A percentile compares a stretch with the other conserved stretches of the same genome.
These are phyloP conservation scores for Candida oleophila DNA, from an alignment of 805 yeast genomes.

Conservation along the genomic window DNA sequence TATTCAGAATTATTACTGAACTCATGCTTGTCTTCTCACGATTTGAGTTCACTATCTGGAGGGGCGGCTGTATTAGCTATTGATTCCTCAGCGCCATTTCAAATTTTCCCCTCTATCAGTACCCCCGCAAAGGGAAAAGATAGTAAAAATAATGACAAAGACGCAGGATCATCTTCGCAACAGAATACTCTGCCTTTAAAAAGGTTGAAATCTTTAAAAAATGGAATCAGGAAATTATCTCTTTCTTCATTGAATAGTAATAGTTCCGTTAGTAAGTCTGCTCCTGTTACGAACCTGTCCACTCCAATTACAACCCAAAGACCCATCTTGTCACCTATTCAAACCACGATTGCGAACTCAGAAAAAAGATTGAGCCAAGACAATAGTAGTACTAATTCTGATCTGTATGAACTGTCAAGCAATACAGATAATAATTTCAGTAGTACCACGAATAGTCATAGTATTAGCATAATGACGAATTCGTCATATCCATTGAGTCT, in stretches of 20 bases:
- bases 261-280: constrained; percentile 7
- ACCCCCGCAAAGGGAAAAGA: constrained; percentile 2
- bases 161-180: constrained; percentile 5
- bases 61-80: constrained; percentile 7
- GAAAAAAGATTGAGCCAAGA: constrained; percentile 3
- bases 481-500: not conserved
- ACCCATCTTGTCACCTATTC: constrained; percentile 4
- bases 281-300: constrained; percentile 10
- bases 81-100: constrained; percentile 8
- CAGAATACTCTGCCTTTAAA: constrained; percentile 30
- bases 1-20: constrained; percentile 8
- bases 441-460: not conserved
- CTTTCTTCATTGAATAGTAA: constrained; percentile 10
- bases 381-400: constrained; percentile 1
- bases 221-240: constrained; percentile 38
- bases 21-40: constrained; percentile 11
- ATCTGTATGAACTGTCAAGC: not conserved
- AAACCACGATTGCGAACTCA: not conserved
- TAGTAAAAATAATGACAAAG: not conserved
- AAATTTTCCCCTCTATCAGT: constrained; percentile 12
- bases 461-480: constrained; percentile 2
- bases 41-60: constrained; percentile 16
- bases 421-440: not conserved
- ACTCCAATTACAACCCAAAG: constrained; percentile 2
- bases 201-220: constrained; percentile 35